Conservation (phyloP, 345 rosid genomes). For the Eutrema japonicum region DNA sequence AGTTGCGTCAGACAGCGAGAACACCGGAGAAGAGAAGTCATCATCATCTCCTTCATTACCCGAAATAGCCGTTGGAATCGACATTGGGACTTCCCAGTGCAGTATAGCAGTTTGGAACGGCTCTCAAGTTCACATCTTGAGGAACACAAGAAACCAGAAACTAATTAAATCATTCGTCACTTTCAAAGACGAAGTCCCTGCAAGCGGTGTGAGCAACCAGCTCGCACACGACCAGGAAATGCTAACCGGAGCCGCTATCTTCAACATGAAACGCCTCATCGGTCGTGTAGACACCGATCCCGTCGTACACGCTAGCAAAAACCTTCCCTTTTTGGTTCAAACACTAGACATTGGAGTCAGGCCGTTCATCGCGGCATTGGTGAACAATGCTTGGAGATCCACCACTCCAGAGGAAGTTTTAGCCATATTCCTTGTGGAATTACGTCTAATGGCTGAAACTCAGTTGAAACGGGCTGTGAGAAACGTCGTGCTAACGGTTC, state of each 20-base stretch:
- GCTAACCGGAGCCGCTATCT: slow-evolving; percentile 79
- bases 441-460: slow-evolving; percentile 74
- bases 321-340: slow-evolving; percentile 83
- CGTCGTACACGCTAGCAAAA: slow-evolving; percentile 70
- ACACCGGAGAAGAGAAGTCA: slow-evolving; percentile 74
- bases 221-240: slow-evolving; percentile 75
- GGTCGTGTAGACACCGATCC: slow-evolving; percentile 91
- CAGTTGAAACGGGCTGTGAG: slow-evolving; percentile 74
- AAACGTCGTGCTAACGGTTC: slow-evolving; percentile 76
- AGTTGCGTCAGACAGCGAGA: slow-evolving; percentile 85
- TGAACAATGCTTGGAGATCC: slow-evolving; percentile 84
- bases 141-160: slow-evolving; percentile 76
- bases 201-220: slow-evolving; percentile 79
- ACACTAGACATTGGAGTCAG: slow-evolving; percentile 86
- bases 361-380: slow-evolving; percentile 80
- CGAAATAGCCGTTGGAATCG: slow-evolving; percentile 82
- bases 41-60: slow-evolving; percentile 56
- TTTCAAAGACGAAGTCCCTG: slow-evolving; percentile 73
- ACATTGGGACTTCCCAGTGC: slow-evolving; percentile 89
- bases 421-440: slow-evolving; percentile 72
- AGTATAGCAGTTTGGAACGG: slow-evolving; percentile 89
- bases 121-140: slow-evolving; percentile 75
- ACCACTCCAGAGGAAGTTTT: slow-evolving; percentile 92
- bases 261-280: slow-evolving; percentile 87
- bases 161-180: slow-evolving; percentile 76